Percentiles rank a stretch among this genome's conserved stretches.
Conservation (phyloP, 2,329 filamentous ascomycete species). For the Rasamsonia emersonii region DNA sequence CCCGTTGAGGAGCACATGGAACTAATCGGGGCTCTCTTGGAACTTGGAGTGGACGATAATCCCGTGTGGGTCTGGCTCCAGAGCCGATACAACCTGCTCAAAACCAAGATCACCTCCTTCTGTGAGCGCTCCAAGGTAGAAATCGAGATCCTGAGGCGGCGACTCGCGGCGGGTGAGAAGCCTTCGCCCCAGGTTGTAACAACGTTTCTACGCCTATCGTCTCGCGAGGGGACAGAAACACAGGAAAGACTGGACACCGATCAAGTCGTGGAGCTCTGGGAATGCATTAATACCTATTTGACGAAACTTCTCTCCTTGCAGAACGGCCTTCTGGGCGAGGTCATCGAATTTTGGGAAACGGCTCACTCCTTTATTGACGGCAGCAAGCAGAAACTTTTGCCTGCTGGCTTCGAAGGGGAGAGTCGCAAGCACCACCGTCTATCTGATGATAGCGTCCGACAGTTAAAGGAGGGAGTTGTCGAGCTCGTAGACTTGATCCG, state of each 20-base stretch:
- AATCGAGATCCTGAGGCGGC: conserved; percentile 79
- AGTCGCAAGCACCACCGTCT: conserved; percentile 75
- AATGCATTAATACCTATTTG: conserved; percentile 70
- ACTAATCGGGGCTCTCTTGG: conserved; percentile 78
- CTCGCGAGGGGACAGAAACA: conserved; percentile 57
- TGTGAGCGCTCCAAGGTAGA: conserved; percentile 85
- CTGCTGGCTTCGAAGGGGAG: conserved; percentile 71
- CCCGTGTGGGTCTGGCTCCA: conserved; percentile 95
- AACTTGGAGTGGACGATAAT: conserved; percentile 89
- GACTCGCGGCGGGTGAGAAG: conserved; percentile 65
- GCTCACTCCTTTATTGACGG: conserved; percentile 85
- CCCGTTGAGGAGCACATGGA: conserved; percentile 81
- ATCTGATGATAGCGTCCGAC: conserved; percentile 57
- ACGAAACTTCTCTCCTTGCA: conserved; percentile 62
- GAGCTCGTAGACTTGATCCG: conserved; percentile 80
- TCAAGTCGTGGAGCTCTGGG: conserved; percentile 85
- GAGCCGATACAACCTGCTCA: conserved; percentile 81
- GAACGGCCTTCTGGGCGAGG: conserved; percentile 76
- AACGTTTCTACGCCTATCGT: conserved; percentile 65
- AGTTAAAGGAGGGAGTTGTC: conserved; percentile 67
- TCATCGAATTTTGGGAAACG: conserved; percentile 90
- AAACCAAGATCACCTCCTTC: conserved; percentile 68
- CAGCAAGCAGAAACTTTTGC: conserved; percentile 69
- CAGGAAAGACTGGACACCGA: conserved; percentile 62
- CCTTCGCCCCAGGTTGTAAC: conserved; percentile 62